phyloP scores from a whole-genome alignment of 1,139 yeast species.

The Diutina ranongensis region DNA sequence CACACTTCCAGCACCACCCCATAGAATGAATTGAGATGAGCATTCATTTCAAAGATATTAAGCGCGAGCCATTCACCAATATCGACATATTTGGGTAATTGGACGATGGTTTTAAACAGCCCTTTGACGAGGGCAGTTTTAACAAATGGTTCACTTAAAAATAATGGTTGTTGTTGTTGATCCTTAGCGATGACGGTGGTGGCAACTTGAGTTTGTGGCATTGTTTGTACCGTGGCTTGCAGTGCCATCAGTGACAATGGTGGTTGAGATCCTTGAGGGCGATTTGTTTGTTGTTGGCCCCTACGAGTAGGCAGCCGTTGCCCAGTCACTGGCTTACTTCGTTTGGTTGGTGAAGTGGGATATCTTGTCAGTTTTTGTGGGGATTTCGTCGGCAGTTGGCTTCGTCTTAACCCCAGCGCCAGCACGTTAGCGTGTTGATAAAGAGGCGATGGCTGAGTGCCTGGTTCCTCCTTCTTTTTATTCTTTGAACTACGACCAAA shows the following conservation, averaged over 20 bases:
- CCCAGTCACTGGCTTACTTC: constrained; percentile 17
- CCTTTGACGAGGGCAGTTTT: constrained; percentile 94
- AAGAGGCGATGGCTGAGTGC: constrained; percentile 18
- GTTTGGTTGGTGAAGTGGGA: constrained; percentile 19
- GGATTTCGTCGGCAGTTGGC: constrained; percentile 27
- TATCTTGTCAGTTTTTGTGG: constrained; percentile 20
- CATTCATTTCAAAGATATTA: constrained; percentile 81
- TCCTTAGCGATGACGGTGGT: constrained; percentile 6
- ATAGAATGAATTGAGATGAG: constrained; percentile 76
- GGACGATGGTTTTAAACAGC: constrained; percentile 92
- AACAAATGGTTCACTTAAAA: constrained; percentile 86
- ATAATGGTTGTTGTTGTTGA: constrained; percentile 36
- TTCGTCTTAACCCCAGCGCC: constrained; percentile 25
- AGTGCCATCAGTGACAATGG: neutral
- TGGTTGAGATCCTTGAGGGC: neutral
- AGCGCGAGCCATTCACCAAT: constrained; percentile 92
- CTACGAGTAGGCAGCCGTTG: constrained; percentile 14
- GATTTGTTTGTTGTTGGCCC: too few relatives aligned
- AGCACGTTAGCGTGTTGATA: constrained; percentile 24
- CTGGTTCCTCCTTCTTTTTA: constrained; percentile 30
- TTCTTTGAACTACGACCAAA: constrained; percentile 56
- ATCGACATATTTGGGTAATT: constrained; percentile 89
- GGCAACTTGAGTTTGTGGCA: constrained; percentile 8
- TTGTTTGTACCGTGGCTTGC: constrained; percentile 11
- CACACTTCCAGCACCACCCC: constrained; percentile 83